phyloP scores from a whole-genome alignment of 2,329 filamentous ascomycete genomes.

The Penicillium sp. region DNA sequence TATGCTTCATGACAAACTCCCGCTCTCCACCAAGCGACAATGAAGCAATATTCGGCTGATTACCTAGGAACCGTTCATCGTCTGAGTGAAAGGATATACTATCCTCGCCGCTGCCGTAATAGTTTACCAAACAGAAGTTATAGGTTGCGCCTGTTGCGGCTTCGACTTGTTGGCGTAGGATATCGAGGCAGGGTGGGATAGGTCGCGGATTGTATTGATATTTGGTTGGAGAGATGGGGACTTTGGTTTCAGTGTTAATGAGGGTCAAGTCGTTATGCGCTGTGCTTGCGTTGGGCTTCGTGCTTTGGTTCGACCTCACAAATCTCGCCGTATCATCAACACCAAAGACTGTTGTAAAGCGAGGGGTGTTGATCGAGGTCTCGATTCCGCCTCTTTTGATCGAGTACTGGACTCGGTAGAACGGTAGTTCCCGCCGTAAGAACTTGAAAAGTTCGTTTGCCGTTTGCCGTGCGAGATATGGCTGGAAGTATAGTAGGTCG shows the following conservation, averaged over 20 bases:
- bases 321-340: conserved; percentile 66
- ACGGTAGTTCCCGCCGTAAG: conserved; percentile 68
- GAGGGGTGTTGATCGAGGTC: conserved; percentile 62
- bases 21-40: conserved; percentile 70
- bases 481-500: conserved; percentile 73
- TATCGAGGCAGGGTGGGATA: conserved; percentile 68
- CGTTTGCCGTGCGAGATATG: conserved; percentile 63
- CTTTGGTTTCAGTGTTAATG: conserved; percentile 46
- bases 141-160: conserved; percentile 65
- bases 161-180: conserved; percentile 64
- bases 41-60: conserved; percentile 70
- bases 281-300: background rate
- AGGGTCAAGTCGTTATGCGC: conserved; percentile 17
- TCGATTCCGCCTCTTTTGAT: conserved; percentile 66
- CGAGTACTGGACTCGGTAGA: conserved; percentile 73
- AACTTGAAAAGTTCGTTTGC: conserved; percentile 67
- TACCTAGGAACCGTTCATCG: conserved; percentile 74
- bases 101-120: conserved; percentile 75
- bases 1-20: conserved; percentile 80
- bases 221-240: conserved; percentile 45
- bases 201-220: conserved; percentile 66
- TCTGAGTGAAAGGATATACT: conserved; percentile 80
- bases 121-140: conserved; percentile 81
- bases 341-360: conserved; percentile 64
- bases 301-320: background rate